These are phyloP conservation scores for Lolium rigidum DNA, from an alignment of 176 grass and related monocot genomes.

Conservation along the genomic window DNA sequence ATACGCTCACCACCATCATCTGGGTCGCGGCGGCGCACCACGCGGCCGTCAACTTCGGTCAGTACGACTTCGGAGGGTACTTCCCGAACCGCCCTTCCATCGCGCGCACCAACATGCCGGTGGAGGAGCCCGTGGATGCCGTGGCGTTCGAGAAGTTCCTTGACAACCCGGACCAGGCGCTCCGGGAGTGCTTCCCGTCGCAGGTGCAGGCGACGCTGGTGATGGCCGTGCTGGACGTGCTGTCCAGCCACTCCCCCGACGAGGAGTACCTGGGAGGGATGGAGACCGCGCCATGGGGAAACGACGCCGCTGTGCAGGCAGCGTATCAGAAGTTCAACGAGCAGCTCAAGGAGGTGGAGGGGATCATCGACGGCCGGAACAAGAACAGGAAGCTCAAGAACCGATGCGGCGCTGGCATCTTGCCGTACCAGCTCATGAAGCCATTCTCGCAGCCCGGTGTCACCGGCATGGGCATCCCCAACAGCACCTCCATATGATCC, in stretches of 20 bases:
- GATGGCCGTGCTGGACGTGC: conserved; percentile 67
- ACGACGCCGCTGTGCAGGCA: conserved; percentile 42
- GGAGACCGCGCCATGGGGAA: conserved; percentile 53
- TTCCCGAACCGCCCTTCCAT: conserved; percentile 81
- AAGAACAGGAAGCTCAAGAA: conserved; percentile 60
- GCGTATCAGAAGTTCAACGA: conserved; percentile 50
- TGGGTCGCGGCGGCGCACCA: conserved; percentile 94
- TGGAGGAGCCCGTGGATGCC: conserved; percentile 61
- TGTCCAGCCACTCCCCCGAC: conserved; percentile 77
- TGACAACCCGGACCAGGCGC: conserved; percentile 59
- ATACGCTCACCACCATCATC: conserved; percentile 74
- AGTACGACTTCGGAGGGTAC: conserved; percentile 77
- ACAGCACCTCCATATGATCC: conserved; percentile 70
- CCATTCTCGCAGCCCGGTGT: conserved; percentile 58
- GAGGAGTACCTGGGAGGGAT: conserved; percentile 81
- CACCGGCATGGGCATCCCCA: conserved; percentile 78
- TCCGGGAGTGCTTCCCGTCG: conserved; percentile 64
- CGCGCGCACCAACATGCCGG: conserved; percentile 75
- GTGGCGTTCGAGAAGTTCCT: conserved; percentile 44
- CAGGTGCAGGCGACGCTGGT: conserved; percentile 75
- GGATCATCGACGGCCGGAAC: conserved; percentile 62
- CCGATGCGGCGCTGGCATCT: conserved; percentile 64
- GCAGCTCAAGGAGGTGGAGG: conserved; percentile 66
- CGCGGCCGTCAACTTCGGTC: conserved; percentile 88
- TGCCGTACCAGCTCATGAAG: conserved; percentile 81